These are phyloP conservation scores for Pichia sp. DNA, from an alignment of 1,139 yeast genomes.

Conservation along the genomic window DNA sequence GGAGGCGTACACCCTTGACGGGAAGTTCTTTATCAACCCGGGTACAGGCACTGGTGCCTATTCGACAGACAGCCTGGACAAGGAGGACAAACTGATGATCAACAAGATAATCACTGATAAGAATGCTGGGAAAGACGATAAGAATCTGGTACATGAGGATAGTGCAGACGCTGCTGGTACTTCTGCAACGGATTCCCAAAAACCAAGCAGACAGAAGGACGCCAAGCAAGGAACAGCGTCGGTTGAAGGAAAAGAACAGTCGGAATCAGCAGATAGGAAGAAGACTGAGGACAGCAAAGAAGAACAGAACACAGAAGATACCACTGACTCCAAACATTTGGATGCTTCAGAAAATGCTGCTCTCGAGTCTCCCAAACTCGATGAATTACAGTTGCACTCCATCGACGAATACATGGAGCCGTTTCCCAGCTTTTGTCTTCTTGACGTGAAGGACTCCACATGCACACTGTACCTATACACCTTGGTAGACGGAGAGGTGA, in stretches of 20 bases:
- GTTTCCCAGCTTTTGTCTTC: constrained; percentile 83
- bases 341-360: constrained; percentile 7
- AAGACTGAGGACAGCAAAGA: background rate
- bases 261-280: background rate
- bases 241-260: background rate
- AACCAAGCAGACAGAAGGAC: background rate
- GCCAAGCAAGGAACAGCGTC: background rate
- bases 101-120: constrained; percentile 10
- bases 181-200: background rate
- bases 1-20: constrained; percentile 90
- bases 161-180: background rate
- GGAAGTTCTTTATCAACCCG: constrained; percentile 88
- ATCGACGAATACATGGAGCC: constrained; percentile 40
- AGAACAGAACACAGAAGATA: background rate
- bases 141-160: background rate
- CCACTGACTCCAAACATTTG: background rate
- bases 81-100: constrained; percentile 11
- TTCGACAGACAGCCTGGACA: constrained; percentile 89
- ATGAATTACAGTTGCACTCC: constrained; percentile 23
- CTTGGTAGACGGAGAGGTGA: constrained; percentile 73
- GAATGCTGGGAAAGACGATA: background rate
- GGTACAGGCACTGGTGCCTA: constrained; percentile 95
- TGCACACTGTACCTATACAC: constrained; percentile 87
- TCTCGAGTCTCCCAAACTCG: background rate
- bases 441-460: constrained; percentile 74